A percentile compares a stretch with the other conserved stretches of the same genome.
phyloP scores from a whole-genome alignment of 371 early-diverging fungal species.

The Zancudomyces culisetae region DNA sequence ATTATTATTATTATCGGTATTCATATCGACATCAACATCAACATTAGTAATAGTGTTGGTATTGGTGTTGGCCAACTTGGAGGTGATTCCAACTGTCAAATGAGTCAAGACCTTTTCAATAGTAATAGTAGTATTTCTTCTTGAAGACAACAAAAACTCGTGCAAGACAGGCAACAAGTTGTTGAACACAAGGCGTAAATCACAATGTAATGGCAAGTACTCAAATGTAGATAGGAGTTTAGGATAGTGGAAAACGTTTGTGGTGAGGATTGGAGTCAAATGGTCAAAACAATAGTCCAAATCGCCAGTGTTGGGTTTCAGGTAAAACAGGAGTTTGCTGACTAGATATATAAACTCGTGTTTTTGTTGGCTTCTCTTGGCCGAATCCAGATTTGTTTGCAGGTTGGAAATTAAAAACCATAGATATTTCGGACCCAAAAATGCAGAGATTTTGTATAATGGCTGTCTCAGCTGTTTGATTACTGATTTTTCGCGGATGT shows the following conservation, averaged over 20 bases:
- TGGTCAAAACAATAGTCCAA: slow-evolving; percentile 58
- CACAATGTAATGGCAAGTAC: not conserved
- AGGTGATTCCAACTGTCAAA: slow-evolving; percentile 14
- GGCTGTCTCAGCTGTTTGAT: slow-evolving; percentile 46
- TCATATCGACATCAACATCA: too few species aligned
- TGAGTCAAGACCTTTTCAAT: not conserved
- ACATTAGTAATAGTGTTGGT: not conserved
- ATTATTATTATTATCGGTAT: not conserved
- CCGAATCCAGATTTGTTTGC: slow-evolving; percentile 44
- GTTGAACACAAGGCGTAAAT: not conserved
- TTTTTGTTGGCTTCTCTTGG: slow-evolving; percentile 68
- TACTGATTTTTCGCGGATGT: slow-evolving; percentile 40
- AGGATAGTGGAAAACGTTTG: slow-evolving; percentile 50
- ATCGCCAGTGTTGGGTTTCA: slow-evolving; percentile 41
- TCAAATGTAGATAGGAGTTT: not conserved
- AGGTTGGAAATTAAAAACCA: slow-evolving; percentile 74
- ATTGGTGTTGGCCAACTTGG: not conserved
- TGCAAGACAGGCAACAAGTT: not conserved
- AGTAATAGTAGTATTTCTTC: not conserved
- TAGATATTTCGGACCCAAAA: slow-evolving; percentile 69
- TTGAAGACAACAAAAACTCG: not conserved
- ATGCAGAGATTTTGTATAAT: slow-evolving; percentile 57
- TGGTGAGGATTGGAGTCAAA: slow-evolving; percentile 47
- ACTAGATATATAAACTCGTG: slow-evolving; percentile 86
- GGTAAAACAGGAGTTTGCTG: slow-evolving; percentile 48